Base-by-base conservation (phyloP, 139 green algal genomes). In the Coelastrella sp. region DNA sequence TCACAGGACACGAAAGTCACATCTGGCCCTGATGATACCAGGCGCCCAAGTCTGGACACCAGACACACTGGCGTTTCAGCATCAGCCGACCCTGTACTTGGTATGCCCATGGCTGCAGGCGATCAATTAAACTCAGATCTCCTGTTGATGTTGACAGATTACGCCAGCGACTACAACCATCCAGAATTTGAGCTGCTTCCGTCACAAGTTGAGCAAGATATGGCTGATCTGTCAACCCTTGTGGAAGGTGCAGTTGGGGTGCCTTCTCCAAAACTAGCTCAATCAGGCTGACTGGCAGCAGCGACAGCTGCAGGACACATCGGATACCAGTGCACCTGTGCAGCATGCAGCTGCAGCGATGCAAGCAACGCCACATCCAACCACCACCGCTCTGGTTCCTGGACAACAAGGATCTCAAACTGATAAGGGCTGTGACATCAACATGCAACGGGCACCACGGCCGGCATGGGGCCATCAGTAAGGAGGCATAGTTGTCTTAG, bases 111-210 rank as follows among this genome's bases (percentile, higher is more conserved):
- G n/a, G 62, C 62, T 41, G 62, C 62, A 41, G 62, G 21, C 15
- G 62, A 38, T 7, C 27, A 27, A 19, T 27, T 40, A 15, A 81
- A 81, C 15, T 1, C 48, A 13, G 73, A 81, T 30, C 73, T 81
- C 48, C 34, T 45, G 73, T 11, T 81, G 50, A 81, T 81, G 73
- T 50, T 81, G 27, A 81, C 21, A 4, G 73, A 81, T 48, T 81
- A 81, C 67, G 73, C 73, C 19, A 67, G 8, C 8, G 73, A 81
- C 32, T 67, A 50, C 50, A 67, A 35, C 50, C 48, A 81, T 19
- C 73, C 50, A 19, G 73, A 81, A 35, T 50, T 81, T 32, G 43
- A 48, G 30, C 30, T 81, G 73, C 73, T 68, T 23, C 73, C 73
- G 17, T 48, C 48, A 48, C 73, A 81, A 32, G 73, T 81, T 23